Base-by-base conservation (phyloP, 192 early-diverging fungal genomes). In the Entrophospora sp. region DNA sequence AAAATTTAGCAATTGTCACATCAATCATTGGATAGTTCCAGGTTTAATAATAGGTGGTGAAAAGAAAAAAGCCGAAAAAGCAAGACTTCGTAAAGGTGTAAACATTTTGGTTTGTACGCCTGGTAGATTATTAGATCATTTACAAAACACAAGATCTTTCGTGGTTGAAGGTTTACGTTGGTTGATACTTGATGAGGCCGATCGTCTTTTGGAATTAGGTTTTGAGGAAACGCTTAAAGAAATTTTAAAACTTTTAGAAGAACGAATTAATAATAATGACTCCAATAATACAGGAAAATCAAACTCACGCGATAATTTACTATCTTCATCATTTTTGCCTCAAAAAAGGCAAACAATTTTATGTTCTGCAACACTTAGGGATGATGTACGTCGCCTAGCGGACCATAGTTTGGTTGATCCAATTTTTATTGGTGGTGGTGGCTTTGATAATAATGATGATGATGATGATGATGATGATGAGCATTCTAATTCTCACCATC, bases 171-270 rank as follows among this genome's bases (percentile, higher is more conserved):
- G 94, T 73, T 71, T 99, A 67, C 79, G 89, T 42, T 99, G 97
- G 97, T 69, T 99, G 27, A 91, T 99, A 3, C 77, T 99, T 25
- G 97, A 99, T 75, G 97, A 99, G 75, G 97, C 95, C 9, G 97
- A 99, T 81, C 82, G 92, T 12, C 78, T 99, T 66, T 76, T 99
- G 61, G 94, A 99, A 64, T 83, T 96, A 14, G 97, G 97, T 1
- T 98, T 92, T 56, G 87, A 90, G 55, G 86, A 90, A 60, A 87
- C 86, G 16, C 74, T 92, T 64, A 80, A 80, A 38, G 74, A 80
- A 36, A 92, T 90, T 43, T 68, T 90, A 65, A 75, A 80, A 53
- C 70, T 89, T 43, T 68, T 92, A 32, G 83, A 81, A 68, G 78
- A 79, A 8, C 73, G 78, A 32, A 75, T 61, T 9, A 82, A 69